These are phyloP conservation scores for Discostella stelligeroides DNA, from an alignment of 108 stramenopile species.

Conservation along the genomic window DNA sequence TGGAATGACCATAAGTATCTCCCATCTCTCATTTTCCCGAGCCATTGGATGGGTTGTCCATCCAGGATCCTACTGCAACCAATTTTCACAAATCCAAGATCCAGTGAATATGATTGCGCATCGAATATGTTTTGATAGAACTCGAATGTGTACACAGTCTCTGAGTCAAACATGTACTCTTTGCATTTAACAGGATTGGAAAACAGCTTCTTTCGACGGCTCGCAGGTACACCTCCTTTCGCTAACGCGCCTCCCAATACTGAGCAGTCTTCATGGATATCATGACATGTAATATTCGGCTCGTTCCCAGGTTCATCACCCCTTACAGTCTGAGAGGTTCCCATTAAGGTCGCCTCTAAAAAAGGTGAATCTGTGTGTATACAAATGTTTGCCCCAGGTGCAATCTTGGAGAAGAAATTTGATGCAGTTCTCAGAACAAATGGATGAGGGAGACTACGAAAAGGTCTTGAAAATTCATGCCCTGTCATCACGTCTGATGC, in stretches of 20 bases:
- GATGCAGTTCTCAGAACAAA: conserved; percentile 47
- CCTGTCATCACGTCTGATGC: conserved; percentile 62
- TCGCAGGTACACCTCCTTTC: conserved; percentile 25
- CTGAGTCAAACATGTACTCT: conserved; percentile 47
- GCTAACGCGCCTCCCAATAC: conserved; percentile 49
- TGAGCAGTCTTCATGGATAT: conserved; percentile 48
- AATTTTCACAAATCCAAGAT: conserved; percentile 51
- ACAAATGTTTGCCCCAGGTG: conserved; percentile 39
- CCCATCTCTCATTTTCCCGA: conserved; percentile 52
- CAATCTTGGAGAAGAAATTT: conserved; percentile 40
- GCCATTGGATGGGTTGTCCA: conserved; percentile 58
- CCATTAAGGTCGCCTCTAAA: conserved; percentile 37
- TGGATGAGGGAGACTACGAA: conserved; percentile 52
- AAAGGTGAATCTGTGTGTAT: conserved; percentile 38
- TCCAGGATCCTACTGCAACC: conserved; percentile 37
- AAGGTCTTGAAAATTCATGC: conserved; percentile 52
- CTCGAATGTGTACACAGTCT: conserved; percentile 59
- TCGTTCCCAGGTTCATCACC: conserved; percentile 55
- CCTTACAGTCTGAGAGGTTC: conserved; percentile 41
- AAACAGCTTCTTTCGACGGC: conserved; percentile 43
- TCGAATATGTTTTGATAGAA: conserved; percentile 60
- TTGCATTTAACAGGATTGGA: conserved; percentile 30
- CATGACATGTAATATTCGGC: conserved; percentile 35
- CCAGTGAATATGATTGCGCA: conserved; percentile 36
- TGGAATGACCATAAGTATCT: conserved; percentile 54